A percentile compares a stretch with the other conserved stretches of the same genome.
Evolutionary conservation across 345 rosid genomes (phyloP).

Genomic region (Citrus sp.): DNA sequence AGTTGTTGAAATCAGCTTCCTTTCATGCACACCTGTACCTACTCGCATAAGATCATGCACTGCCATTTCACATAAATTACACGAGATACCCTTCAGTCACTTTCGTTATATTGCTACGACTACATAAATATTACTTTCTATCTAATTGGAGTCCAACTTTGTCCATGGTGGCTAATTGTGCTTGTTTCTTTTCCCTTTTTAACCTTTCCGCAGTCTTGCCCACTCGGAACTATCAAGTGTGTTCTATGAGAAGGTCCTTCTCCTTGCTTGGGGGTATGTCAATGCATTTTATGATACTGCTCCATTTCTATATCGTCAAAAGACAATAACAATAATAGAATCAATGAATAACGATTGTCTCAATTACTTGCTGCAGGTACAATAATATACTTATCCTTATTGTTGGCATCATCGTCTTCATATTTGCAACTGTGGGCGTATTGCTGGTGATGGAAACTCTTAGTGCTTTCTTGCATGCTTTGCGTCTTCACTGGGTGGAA

Average conservation of each 20-base stretch:
- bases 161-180: neutral
- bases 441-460: constrained; percentile 97
- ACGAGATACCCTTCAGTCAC: neutral
- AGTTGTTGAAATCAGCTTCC: neutral
- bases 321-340: neutral
- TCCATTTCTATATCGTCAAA: neutral
- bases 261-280: constrained; percentile 85
- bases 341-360: neutral
- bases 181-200: neutral
- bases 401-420: constrained; percentile 65
- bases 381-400: constrained; percentile 68
- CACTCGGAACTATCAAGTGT: constrained; percentile 92
- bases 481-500: constrained; percentile 99
- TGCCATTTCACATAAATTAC: neutral
- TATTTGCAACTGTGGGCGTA: constrained; percentile 87
- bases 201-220: constrained; percentile 63
- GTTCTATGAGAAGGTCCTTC: constrained; percentile 94
- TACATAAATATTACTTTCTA: neutral
- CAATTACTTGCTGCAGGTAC: constrained; percentile 39
- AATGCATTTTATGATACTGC: neutral
- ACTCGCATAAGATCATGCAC: neutral
- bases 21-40: neutral
- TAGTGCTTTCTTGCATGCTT: constrained; percentile 90
- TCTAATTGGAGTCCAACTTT: neutral
- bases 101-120: neutral